Percentiles rank a stretch among this genome's conserved stretches.
Conservation (phyloP, 805 yeast genomes). For the Teunomyces aglyptinius region DNA sequence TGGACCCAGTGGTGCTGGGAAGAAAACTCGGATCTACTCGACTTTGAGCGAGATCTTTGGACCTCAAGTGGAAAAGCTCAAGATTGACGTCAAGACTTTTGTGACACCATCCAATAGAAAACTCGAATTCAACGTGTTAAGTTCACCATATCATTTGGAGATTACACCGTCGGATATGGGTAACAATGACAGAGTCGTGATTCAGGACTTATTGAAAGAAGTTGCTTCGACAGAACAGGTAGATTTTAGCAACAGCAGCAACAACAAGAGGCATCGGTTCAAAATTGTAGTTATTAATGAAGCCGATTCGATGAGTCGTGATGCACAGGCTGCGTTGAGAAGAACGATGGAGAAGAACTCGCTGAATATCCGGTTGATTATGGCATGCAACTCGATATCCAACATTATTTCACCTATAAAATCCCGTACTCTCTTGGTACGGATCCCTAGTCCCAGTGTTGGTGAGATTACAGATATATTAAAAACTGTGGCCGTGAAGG, state of each 20-base stretch:
- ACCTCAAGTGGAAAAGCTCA: constrained; percentile 68
- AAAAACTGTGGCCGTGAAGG: constrained; percentile 58
- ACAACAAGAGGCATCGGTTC: constrained; percentile 51
- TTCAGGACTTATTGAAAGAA: constrained; percentile 90
- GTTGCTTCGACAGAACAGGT: constrained; percentile 94
- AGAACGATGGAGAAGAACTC: constrained; percentile 96
- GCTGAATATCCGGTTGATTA: constrained; percentile 74
- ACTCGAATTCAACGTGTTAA: constrained; percentile 88
- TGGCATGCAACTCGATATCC: constrained; percentile 87
- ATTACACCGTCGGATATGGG: constrained; percentile 98
- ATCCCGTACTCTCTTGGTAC: constrained; percentile 84
- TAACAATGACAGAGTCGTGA: constrained; percentile 89
- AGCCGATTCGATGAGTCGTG: constrained; percentile 85
- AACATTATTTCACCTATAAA: constrained; percentile 91
- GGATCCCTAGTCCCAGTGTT: constrained; percentile 77
- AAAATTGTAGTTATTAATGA: constrained; percentile 86
- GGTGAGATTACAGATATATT: constrained; percentile 60
- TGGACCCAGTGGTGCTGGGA: constrained; percentile 97
- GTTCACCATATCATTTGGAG: constrained; percentile 87
- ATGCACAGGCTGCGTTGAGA: constrained; percentile 94
- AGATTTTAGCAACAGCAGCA: constrained; percentile 59
- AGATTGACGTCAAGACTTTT: constrained; percentile 86
- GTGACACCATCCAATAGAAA: constrained; percentile 72
- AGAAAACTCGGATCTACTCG: constrained; percentile 87
- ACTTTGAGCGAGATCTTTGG: constrained; percentile 81